Evolutionary conservation across 495 filamentous ascomycete species (phyloP), one percentile per base, ranked within the genome.

Genomic region (Glarea lozoyensis): DNA sequence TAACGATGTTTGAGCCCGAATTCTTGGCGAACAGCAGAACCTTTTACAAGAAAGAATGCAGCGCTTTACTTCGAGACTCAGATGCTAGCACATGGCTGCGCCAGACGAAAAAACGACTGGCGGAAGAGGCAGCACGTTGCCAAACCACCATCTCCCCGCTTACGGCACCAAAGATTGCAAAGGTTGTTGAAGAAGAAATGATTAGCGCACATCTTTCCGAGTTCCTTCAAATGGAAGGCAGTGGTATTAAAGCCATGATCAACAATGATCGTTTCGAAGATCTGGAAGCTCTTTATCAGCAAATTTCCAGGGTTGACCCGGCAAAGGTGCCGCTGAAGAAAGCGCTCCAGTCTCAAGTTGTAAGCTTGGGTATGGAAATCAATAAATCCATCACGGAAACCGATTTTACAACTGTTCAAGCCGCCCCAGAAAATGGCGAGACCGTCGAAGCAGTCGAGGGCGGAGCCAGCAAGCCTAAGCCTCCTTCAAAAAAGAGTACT

Each of bases 211-310:
- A 87, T 41, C 75, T 96, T 10, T 64, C 74, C 3, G 89, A 94
- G 11, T 82, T 99, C 38, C 76, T 97, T 43, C 73, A 78, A 17
- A 75, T 94, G 55, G 85, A 94, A 52, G 77, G 78, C 1, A 94
- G 79, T 40, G 92, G 92, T 15, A 76, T 96, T 37, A 76, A 75
- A 40, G 72, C 71, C 53, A 99, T 99, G 92, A 79, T 97, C 29
- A 88, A 96, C 54, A 85, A 95, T 48, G 83, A 96, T 53, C 75
- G 80, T 34, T 37, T 82, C 12, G 77, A 84, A 5, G 88, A 88
- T 46, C 64, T 99, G 7, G 62, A 66, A 11, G 81, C 86, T 37
- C 67, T 96, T 4, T 96, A 88, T 56, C 63, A 77, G 15, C 75
- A 94, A 7, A 81, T 88, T 44, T 61, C 81, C 4, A 69, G 86